phyloP scores from a whole-genome alignment of 2,329 filamentous ascomycete genomes.

The Ascochyta koolunga region DNA sequence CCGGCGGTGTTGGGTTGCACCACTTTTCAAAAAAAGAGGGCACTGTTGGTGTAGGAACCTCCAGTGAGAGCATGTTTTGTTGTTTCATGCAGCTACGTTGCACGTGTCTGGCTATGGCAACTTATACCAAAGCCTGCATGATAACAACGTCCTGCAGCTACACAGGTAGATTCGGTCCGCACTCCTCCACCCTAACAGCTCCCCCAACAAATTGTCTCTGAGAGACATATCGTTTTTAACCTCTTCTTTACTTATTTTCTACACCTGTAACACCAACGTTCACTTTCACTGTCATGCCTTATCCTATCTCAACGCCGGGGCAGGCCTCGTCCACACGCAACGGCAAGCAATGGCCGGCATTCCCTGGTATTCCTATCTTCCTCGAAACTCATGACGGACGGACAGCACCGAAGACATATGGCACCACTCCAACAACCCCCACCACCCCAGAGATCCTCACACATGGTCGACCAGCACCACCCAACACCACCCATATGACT shows the following conservation, averaged over 20 bases:
- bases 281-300: slow-evolving; percentile 24
- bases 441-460: slow-evolving; percentile 24
- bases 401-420: slow-evolving; percentile 21
- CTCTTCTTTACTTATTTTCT: neutral
- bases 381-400: slow-evolving; percentile 28
- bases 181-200: slow-evolving; percentile 12
- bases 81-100: slow-evolving; percentile 30
- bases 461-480: neutral
- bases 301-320: slow-evolving; percentile 18
- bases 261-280: slow-evolving; percentile 4
- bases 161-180: slow-evolving; percentile 16
- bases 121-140: slow-evolving; percentile 21
- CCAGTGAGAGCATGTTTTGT: slow-evolving; percentile 30
- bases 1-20: slow-evolving; percentile 26
- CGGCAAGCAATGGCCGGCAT: slow-evolving; percentile 27
- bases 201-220: slow-evolving; percentile 1
- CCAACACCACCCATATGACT: neutral
- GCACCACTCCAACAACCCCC: slow-evolving; percentile 29
- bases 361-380: slow-evolving; percentile 34
- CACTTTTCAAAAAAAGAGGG: slow-evolving; percentile 29
- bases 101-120: slow-evolving; percentile 13
- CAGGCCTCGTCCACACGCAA: slow-evolving; percentile 8
- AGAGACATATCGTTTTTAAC: slow-evolving; percentile 1
- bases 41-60: slow-evolving; percentile 30
- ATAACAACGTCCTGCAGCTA: slow-evolving; percentile 25